A percentile compares a stretch with the other conserved stretches of the same genome.
Conservation (phyloP, 139 green algal genomes). For the Coelastrella sp. region DNA sequence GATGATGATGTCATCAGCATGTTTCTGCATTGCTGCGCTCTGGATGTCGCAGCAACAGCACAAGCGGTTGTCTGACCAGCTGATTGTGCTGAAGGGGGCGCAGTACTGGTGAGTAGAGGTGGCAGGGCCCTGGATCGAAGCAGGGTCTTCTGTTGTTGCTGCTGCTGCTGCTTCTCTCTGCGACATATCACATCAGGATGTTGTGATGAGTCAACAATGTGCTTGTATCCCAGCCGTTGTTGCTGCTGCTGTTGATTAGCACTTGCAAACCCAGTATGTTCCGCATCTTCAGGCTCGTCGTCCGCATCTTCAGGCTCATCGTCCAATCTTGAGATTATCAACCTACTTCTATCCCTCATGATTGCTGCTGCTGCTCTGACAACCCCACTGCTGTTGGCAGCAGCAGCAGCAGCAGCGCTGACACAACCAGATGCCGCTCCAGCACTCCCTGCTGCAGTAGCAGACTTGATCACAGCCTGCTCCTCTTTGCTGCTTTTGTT, state of each 20-base stretch:
- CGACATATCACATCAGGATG: too few species aligned
- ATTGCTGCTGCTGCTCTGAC: background rate
- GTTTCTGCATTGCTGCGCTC: too few species aligned
- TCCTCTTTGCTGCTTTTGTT: background rate
- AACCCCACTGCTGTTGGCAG: background rate
- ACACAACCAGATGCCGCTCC: background rate
- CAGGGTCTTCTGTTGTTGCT: background rate
- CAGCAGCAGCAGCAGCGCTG: constrained; percentile 15
- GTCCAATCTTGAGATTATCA: too few species aligned
- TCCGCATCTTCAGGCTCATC: too few species aligned
- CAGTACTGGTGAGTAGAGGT: too few species aligned
- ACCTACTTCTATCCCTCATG: background rate
- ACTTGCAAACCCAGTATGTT: background rate
- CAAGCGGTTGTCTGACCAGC: too few species aligned
- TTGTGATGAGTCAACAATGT: background rate
- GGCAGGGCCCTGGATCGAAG: too few species aligned
- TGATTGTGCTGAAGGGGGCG: too few species aligned
- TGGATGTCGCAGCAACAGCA: too few species aligned
- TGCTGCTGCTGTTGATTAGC: background rate
- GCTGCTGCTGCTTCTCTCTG: background rate
- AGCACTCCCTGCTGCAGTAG: too few species aligned
- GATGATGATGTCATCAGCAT: too few species aligned
- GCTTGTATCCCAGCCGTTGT: background rate
- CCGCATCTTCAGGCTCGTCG: too few species aligned
- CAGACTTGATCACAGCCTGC: background rate